Base-by-base conservation (phyloP, 768 basidiomycete species). In the Auricularia cornea region DNA sequence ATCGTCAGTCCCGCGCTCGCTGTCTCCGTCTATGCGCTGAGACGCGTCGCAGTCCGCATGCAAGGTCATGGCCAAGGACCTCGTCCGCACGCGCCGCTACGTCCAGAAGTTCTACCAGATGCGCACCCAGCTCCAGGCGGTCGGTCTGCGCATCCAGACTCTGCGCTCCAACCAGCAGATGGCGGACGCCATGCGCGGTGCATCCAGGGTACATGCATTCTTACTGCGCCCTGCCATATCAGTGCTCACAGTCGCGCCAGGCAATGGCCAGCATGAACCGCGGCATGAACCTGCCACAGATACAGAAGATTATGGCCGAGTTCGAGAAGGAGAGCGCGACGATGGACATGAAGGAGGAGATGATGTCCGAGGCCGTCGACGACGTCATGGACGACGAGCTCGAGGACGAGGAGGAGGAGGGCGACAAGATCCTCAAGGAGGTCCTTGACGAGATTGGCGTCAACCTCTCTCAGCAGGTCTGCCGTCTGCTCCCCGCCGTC, bases 321-420 rank as follows among this genome's bases (percentile, higher is more conserved):
- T 99, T 99, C 70, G 97, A 99, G 79, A 89, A 86, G 70, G 97
- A 99, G 77, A 96, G 90, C 68, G 86, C 93, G 3, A 93, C 88
- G 77, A 99, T 99, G 97, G 97, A 99, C 76, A 98, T 99, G 97
- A 99, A 98, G 74, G 97, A 98, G 76, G 96, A 97, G 74, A 98
- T 98, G 92, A 99, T 98, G 97, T 92, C 91, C 26, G 97, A 98
- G 65, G 90, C 94, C 16, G 90, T 98, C 18, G 97, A 98, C 75
- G 96, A 98, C 69, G 95, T 90, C 59, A 96, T 98, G 89, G 92
- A 95, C 66, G 88, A 90, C 33, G 94, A 94, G 16, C 76, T 76
- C 32, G 95, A 95, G 70, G 96, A 96, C 60, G 96, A 98, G 75
- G 97, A 98, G 68, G 90, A 89, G 66, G 97, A 98, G 71, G 87